Percentiles rank a stretch among this genome's conserved stretches.
Conservation (phyloP, 2,329 filamentous ascomycete genomes). For the Aschersonia sp. region DNA sequence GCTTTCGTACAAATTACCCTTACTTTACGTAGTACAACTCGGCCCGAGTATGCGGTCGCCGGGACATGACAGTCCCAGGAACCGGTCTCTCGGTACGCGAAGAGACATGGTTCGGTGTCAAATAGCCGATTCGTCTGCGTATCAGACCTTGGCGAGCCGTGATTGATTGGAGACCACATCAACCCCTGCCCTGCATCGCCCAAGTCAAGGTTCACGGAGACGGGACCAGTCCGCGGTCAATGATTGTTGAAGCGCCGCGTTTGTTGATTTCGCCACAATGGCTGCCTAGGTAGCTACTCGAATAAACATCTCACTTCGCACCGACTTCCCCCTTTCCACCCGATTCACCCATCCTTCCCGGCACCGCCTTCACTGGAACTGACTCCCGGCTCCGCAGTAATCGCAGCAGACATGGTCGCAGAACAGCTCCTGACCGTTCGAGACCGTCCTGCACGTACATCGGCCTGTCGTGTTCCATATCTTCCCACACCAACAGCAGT, state of each 20-base stretch:
- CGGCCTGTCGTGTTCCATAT: conserved; percentile 33
- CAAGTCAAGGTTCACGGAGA: too few relatives aligned
- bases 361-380: not conserved
- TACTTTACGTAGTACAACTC: not conserved
- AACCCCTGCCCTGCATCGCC: too few relatives aligned
- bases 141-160: too few relatives aligned
- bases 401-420: conserved; percentile 40
- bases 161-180: too few relatives aligned
- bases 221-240: too few relatives aligned
- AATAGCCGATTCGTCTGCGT: not conserved
- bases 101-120: too few relatives aligned
- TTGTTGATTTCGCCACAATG: too few relatives aligned
- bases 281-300: too few relatives aligned
- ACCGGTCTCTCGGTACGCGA: conserved; percentile 2
- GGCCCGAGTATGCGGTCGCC: not conserved
- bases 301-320: not conserved
- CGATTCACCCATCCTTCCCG: not conserved
- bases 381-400: not conserved
- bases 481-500: conserved; percentile 43
- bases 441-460: conserved; percentile 38
- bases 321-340: not conserved
- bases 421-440: conserved; percentile 30
- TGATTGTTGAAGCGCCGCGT: too few relatives aligned
- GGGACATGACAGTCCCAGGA: not conserved
- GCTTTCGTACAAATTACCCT: too few relatives aligned